Evolutionary conservation across 768 basidiomycete species (phyloP), one percentile per base, ranked within the genome.

Genomic region (Mycena leptocephala): DNA sequence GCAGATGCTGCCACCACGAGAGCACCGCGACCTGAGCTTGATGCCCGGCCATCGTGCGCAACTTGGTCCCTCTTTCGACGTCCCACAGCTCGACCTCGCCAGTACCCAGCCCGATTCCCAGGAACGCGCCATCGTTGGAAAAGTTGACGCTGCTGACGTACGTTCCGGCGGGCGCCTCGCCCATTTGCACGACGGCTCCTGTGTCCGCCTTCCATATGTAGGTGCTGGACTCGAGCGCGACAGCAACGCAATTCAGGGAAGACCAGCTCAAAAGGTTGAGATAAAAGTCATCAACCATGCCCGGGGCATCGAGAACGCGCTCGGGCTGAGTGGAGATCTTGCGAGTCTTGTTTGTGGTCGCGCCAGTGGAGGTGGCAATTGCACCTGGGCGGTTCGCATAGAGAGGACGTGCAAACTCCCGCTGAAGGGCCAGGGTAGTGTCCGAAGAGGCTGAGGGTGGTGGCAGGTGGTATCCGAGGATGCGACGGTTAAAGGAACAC

Each of bases 21-120:
- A 99, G 87, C 3, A 93, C 91, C 0, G 96, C 95, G 11, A 99
- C 89, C 80, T 99, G 95, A 0, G 91, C 93, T 62, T 93, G 91
- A 80, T 97, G 97, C 0, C 97, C 97, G 1, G 84, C 79, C 98
- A 99, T 99, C n/a, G 95, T 96, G 13, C 98, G 89, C 72, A 99
- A 87, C 82, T 94, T 95, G 80, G 92, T 91, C 0, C 92, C 92
- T 0, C 90, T 86, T 79, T 96, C 94, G 3, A 94, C 92, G 81
- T 99, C 98, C 96, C 97, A 98, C n/a, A 99, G 90, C 85, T 98
- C 97, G 43, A 99, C 95, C 5, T 94, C 93, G 0, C 97, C 98
- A 0, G 88, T 90, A 7, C 95, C 94, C 37, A 93, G 86, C 0
- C 96, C 97, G 39, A 98, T 86, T 2, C 94, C 96, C 26, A 99